A percentile compares a stretch with the other conserved stretches of the same genome.
Conservation (phyloP, 164 flowering plant genomes). For the Piper longum region DNA sequence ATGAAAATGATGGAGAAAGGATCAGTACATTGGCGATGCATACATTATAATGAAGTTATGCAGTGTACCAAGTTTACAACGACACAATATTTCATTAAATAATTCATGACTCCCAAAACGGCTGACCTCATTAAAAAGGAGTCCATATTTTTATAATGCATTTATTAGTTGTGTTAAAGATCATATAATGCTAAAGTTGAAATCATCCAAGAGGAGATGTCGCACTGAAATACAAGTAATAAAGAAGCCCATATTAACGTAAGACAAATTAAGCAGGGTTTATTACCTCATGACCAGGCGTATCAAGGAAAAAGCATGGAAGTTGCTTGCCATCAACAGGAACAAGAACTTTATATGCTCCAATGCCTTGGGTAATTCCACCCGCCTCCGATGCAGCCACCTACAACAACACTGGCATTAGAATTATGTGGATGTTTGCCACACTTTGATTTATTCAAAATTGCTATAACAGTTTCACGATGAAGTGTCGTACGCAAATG, state of each 20-base stretch:
- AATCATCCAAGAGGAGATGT: neutral
- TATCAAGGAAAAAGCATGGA: conserved; percentile 87
- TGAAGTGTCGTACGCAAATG: neutral
- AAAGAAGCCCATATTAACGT: neutral
- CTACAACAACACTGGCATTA: conserved; percentile 25
- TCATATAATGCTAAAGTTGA: neutral
- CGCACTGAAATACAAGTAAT: neutral
- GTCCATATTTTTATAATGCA: neutral
- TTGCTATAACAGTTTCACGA: neutral
- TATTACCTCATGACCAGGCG: conserved; percentile 94
- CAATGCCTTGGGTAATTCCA: conserved; percentile 97
- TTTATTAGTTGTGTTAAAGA: neutral
- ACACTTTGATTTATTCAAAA: neutral
- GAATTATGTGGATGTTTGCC: neutral
- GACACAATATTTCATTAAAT: neutral
- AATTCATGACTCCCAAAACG: neutral
- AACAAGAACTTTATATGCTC: conserved; percentile 78
- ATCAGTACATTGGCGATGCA: no score
- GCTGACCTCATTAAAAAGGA: neutral
- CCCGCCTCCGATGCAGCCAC: conserved; percentile 96
- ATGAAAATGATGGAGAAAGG: neutral
- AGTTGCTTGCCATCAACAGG: conserved; percentile 68
- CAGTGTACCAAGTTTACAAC: neutral
- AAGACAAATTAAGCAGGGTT: neutral
- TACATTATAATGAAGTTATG: neutral